Evolutionary conservation across 176 grass and related monocot genomes (phyloP), one percentile per base, ranked within the genome.

Genomic region (Alopecurus myosuroides): DNA sequence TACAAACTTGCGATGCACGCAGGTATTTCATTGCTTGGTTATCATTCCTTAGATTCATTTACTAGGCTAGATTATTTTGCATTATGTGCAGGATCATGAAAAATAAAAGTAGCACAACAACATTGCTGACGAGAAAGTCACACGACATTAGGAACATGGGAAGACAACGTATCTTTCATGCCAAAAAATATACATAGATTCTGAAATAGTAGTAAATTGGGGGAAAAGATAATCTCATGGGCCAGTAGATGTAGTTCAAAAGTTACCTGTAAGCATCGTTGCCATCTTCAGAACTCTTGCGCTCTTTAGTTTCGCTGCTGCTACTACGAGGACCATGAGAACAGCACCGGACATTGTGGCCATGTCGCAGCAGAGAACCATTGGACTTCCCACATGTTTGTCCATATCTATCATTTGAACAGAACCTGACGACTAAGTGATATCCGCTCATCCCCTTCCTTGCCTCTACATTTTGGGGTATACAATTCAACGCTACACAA

Each of bases 231-330:
- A 44, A 35, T 7, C 42, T 68, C 11, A 72, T 11, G 25, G 19
- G 8, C 6, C 7, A 50, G 17, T 79, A 62, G 1, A 12, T 62
- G 40, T 25, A 48, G 30, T 26, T 14, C 34, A 49, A 76, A 41
- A 0, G 20, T 71, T 70, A 92, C 94, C 94, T 92, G 66, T 77
- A 94, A 85, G 85, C 19, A 90, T 81, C 22, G 1, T 30, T 74
- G 15, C 56, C 77, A 70, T 88, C 82, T 86, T 93, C 82, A 74
- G 73, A 72, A 61, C 50, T 85, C 15, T 68, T 51, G 56, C 78
- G 56, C 55, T 97, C 57, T 57, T 82, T 76, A 12, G 91, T 86
- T 58, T 95, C 89, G 36, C 79, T 89, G 36, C 79, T 89, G 78
- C 69, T 79, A 75, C 67, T 64, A 66, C 18, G 82, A 87, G 88